Evolutionary conservation across 2,329 filamentous ascomycete genomes (phyloP).

Genomic region (Conoideocrella luteorostrata): DNA sequence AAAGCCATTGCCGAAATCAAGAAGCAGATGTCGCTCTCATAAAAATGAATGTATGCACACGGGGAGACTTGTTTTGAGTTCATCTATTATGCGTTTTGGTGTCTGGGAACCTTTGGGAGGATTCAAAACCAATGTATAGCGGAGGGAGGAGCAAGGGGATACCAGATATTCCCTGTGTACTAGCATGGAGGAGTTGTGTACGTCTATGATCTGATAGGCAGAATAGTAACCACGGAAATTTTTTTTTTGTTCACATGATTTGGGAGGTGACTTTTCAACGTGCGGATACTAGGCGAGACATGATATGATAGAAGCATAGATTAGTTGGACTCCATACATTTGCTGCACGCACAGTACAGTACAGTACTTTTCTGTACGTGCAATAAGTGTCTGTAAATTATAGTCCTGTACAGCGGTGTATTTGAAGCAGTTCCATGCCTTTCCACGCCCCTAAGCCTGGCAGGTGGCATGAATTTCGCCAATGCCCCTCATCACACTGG

Average conservation of each 20-base stretch:
- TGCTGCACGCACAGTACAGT: too few species aligned
- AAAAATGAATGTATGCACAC: too few species aligned
- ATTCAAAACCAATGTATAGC: not conserved
- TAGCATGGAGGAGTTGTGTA: constrained; percentile 11
- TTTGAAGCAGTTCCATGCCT: too few species aligned
- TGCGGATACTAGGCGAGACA: too few species aligned
- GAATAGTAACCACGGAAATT: constrained; percentile 4
- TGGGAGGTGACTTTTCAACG: not conserved
- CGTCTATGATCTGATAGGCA: constrained; percentile 6
- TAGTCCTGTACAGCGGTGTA: too few species aligned
- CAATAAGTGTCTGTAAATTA: too few species aligned
- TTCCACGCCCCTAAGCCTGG: too few species aligned
- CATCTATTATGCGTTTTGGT: not conserved
- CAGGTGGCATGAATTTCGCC: too few species aligned
- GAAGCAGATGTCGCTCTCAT: constrained; percentile 74
- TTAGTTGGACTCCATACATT: too few species aligned
- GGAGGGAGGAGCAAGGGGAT: constrained; percentile 2
- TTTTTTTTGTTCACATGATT: constrained; percentile 6
- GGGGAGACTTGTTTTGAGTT: not conserved
- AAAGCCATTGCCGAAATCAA: constrained; percentile 96
- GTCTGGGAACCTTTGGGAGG: constrained; percentile 1
- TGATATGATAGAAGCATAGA: too few species aligned
- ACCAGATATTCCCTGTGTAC: constrained; percentile 8
- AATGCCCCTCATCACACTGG: too few species aligned
- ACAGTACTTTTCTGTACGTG: too few species aligned